A percentile compares a stretch with the other conserved stretches of the same genome.
These are phyloP conservation scores for Hypoxylon sp. DNA, from an alignment of 2,329 filamentous ascomycete species.

Conservation along the genomic window DNA sequence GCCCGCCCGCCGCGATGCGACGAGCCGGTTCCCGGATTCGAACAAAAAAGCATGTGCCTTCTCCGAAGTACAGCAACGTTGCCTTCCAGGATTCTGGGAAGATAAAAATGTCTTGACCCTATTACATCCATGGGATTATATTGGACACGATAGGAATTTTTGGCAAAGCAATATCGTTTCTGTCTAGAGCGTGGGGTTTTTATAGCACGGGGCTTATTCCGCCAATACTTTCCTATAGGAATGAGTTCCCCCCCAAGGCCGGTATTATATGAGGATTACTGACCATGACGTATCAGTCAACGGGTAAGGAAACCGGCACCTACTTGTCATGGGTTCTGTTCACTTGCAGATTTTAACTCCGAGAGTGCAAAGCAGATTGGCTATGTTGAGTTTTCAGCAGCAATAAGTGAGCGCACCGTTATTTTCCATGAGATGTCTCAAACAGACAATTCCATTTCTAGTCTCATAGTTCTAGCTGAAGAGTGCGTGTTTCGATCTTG, in stretches of 20 bases:
- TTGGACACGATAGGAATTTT: conserved; percentile 1
- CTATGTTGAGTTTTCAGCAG: no score
- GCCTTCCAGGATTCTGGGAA: conserved; percentile 1
- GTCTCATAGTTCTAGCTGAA: background rate
- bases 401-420: no score
- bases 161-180: background rate
- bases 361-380: no score
- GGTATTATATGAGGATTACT: background rate
- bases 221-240: background rate
- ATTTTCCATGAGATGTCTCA: no score
- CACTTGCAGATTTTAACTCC: no score
- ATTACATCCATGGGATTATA: background rate
- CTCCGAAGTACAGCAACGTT: conserved; percentile 28
- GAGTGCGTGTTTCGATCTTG: background rate
- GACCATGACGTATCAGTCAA: background rate
- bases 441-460: no score
- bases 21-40: conserved; percentile 24
- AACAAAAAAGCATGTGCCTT: conserved; percentile 7
- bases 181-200: background rate
- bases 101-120: background rate
- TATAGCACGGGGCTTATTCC: background rate
- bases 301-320: no score
- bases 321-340: no score
- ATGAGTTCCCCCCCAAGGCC: background rate
- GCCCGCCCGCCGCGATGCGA: conserved; percentile 22